phyloP scores from a whole-genome alignment of 176 grass and related monocot genomes.

The Elymus sibiricus region DNA sequence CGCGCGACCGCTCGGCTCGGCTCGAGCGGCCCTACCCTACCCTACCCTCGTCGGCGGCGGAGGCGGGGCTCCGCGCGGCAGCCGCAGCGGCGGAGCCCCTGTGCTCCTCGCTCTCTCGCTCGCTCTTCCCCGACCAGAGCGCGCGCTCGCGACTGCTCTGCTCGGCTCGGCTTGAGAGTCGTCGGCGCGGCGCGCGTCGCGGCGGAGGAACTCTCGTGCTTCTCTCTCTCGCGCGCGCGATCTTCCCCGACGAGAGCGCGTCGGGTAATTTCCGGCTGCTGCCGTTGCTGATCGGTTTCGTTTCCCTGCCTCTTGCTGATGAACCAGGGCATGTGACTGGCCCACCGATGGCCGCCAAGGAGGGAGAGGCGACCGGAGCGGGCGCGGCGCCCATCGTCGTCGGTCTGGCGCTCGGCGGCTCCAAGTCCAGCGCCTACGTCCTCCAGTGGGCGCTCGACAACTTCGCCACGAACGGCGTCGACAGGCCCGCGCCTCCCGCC shows the following conservation, averaged over 20 bases:
- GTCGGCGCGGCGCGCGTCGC: too few species aligned
- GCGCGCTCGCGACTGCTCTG: too few species aligned
- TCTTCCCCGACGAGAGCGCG: not conserved
- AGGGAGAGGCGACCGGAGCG: not conserved
- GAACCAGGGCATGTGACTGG: not conserved
- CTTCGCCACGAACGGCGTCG: not conserved
- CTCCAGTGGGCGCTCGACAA: constrained; percentile 32
- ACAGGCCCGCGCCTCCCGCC: not conserved
- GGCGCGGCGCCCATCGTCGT: not conserved
- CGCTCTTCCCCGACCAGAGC: not conserved
- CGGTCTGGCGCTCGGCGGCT: constrained; percentile 13
- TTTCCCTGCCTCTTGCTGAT: not conserved
- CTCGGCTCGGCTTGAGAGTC: too few species aligned
- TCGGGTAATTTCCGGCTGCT: not conserved
- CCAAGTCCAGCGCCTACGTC: not conserved
- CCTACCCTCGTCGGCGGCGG: too few species aligned
- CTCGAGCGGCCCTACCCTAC: not conserved
- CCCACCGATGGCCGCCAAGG: not conserved
- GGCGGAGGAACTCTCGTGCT: not conserved
- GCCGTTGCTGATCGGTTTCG: not conserved
- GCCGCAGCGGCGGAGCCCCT: not conserved
- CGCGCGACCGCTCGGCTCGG: not conserved
- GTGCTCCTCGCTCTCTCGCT: not conserved
- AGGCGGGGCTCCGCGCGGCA: too few species aligned
- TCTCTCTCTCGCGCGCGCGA: too few species aligned